A percentile compares a stretch with the other conserved stretches of the same genome.
These are phyloP conservation scores for Colletotrichum gigasporum DNA, from an alignment of 2,329 filamentous ascomycete genomes.

Conservation along the genomic window DNA sequence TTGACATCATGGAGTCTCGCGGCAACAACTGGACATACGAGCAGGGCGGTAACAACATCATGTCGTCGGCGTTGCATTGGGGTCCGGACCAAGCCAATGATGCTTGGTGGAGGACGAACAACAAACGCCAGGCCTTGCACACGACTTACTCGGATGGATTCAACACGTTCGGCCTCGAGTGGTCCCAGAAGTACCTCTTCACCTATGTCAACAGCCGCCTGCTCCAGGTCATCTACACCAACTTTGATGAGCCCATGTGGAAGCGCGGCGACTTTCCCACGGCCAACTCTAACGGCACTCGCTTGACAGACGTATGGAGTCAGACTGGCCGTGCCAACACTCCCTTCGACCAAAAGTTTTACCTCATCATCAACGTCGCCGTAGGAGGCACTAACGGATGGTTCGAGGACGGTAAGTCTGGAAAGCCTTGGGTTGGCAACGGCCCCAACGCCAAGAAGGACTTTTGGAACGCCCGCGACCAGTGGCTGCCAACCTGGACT, in stretches of 20 bases:
- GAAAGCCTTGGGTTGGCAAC: constrained; percentile 83
- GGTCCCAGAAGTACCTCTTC: constrained; percentile 89
- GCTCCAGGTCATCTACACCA: constrained; percentile 82
- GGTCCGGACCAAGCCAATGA: constrained; percentile 78
- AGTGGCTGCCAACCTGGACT: constrained; percentile 79
- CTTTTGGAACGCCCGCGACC: constrained; percentile 75
- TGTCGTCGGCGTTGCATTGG: constrained; percentile 84
- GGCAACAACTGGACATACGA: constrained; percentile 83
- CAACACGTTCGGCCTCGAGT: constrained; percentile 85
- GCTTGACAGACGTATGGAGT: constrained; percentile 71
- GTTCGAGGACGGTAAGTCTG: constrained; percentile 77
- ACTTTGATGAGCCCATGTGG: constrained; percentile 76
- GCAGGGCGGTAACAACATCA: constrained; percentile 83
- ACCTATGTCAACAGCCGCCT: constrained; percentile 85
- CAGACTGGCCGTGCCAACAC: constrained; percentile 68
- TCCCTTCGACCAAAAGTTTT: constrained; percentile 81
- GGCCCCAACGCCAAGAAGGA: constrained; percentile 74
- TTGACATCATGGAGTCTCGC: constrained; percentile 83
- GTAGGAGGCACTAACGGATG: constrained; percentile 85
- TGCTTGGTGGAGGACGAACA: constrained; percentile 85
- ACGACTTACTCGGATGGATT: constrained; percentile 75
- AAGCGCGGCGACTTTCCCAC: constrained; percentile 73
- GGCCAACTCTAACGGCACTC: constrained; percentile 71
- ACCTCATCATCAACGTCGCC: constrained; percentile 78
- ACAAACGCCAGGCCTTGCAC: constrained; percentile 78